Evolutionary conservation across 1,139 yeast genomes (phyloP).

Genomic region (Suhomyces coccinellae): DNA sequence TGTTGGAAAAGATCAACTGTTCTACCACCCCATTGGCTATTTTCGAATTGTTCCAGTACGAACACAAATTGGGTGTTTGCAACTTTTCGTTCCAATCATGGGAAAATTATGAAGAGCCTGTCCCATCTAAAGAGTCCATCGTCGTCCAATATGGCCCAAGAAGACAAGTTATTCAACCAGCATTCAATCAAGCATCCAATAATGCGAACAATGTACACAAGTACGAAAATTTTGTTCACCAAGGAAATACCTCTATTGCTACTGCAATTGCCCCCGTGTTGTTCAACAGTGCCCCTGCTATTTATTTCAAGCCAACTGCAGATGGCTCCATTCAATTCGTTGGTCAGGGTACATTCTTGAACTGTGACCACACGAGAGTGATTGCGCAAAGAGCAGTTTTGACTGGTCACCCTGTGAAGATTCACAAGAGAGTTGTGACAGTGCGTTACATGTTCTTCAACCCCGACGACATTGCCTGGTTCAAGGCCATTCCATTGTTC

Average conservation of each 20-base stretch:
- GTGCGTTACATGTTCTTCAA: conserved; percentile 97
- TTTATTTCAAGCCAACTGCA: conserved; percentile 57
- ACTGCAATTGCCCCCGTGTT: conserved; percentile 89
- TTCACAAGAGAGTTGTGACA: conserved; percentile 89
- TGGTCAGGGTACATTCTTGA: conserved; percentile 89
- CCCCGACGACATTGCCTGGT: conserved; percentile 84
- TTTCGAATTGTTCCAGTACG: conserved; percentile 79
- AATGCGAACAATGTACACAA: conserved; percentile 85
- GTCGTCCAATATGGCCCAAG: conserved; percentile 93
- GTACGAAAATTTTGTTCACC: conserved; percentile 79
- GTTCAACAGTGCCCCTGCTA: conserved; percentile 80
- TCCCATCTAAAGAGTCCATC: conserved; percentile 75
- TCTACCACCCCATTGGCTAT: conserved; percentile 53
- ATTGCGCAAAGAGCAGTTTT: conserved; percentile 84
- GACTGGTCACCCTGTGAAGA: conserved; percentile 94
- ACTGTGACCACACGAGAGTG: conserved; percentile 81
- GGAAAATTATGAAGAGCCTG: conserved; percentile 85
- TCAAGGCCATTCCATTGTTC: conserved; percentile 88
- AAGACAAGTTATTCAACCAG: conserved; percentile 80
- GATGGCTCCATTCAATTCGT: conserved; percentile 62
- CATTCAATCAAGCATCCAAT: conserved; percentile 77
- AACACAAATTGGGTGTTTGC: conserved; percentile 80
- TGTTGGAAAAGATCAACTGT: conserved; percentile 46
- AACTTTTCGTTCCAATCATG: conserved; percentile 82
- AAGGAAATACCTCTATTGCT: conserved; percentile 71